Conservation (phyloP, 2,329 filamentous ascomycete species). For the Furcasterigmium sp. region DNA sequence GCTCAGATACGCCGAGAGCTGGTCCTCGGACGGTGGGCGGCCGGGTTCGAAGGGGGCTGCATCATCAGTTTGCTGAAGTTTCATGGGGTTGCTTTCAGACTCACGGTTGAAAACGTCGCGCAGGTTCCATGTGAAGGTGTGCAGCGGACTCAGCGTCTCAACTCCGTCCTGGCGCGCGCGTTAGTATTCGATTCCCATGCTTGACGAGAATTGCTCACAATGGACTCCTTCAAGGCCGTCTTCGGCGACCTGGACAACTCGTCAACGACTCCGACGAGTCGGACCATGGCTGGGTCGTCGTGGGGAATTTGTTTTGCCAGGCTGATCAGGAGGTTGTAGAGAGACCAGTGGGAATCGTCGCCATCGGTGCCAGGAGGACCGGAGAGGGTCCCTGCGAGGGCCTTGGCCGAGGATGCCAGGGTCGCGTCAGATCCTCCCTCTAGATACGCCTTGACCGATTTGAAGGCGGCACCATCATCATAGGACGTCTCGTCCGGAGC, state of each 20-base stretch:
- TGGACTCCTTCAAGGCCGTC: conserved; percentile 4
- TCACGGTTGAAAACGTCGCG: conserved; percentile 6
- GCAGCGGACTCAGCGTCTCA: conserved; percentile 6
- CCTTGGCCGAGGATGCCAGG: background rate
- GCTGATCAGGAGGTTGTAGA: conserved; percentile 10
- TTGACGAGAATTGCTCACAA: background rate
- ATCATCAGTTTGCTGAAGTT: too few species aligned
- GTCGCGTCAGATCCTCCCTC: background rate
- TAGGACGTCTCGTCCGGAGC: background rate
- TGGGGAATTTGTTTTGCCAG: conserved; percentile 12
- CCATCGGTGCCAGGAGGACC: background rate
- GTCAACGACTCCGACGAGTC: conserved; percentile 8
- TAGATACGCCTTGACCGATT: background rate
- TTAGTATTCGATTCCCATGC: background rate
- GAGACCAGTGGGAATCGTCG: conserved; percentile 2
- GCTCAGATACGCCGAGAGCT: conserved; percentile 5
- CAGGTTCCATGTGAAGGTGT: conserved; percentile 3
- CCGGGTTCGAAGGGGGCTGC: background rate
- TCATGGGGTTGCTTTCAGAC: background rate
- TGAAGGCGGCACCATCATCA: background rate
- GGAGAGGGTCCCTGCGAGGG: background rate
- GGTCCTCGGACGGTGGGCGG: background rate
- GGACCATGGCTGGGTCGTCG: conserved; percentile 7
- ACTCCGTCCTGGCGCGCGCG: conserved; percentile 4
- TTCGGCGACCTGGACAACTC: conserved; percentile 7